Conservation (phyloP, 75 land plant genomes). For the Pinus tabuliformis region DNA sequence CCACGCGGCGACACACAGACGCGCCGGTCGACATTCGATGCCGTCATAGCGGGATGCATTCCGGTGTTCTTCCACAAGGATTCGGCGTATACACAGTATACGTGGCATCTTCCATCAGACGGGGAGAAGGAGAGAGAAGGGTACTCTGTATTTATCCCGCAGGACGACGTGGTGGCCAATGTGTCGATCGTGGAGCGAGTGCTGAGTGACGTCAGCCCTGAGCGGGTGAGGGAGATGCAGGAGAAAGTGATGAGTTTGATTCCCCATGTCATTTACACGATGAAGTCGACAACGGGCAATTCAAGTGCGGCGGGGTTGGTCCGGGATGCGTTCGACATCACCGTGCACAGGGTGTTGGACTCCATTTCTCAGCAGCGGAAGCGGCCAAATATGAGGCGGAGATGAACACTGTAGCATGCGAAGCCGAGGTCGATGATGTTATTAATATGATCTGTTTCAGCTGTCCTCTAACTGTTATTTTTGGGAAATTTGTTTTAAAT, state of each 20-base stretch:
- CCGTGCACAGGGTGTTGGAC: no score
- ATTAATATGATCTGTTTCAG: no score
- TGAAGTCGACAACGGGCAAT: background rate
- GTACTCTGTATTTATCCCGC: constrained; percentile 28
- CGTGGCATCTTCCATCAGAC: constrained; percentile 31
- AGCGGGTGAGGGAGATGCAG: background rate
- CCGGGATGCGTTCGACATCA: no score
- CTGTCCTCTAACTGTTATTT: no score
- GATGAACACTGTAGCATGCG: no score
- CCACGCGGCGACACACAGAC: constrained; percentile 27
- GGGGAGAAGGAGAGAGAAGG: background rate
- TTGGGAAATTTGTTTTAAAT: no score
- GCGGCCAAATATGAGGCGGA: no score
- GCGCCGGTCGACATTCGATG: constrained; percentile 29
- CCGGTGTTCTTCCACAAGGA: constrained; percentile 31
- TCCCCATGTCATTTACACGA: no score
- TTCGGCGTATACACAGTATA: constrained; percentile 32
- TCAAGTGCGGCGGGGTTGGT: no score
- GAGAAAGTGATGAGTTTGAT: background rate
- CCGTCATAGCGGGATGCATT: constrained; percentile 33
- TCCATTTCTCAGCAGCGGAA: no score
- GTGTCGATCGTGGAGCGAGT: background rate
- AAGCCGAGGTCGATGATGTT: no score
- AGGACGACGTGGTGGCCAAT: constrained; percentile 5
- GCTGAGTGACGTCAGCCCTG: background rate